Conservation (phyloP, 495 filamentous ascomycete species). For the Bacidia rubella region DNA sequence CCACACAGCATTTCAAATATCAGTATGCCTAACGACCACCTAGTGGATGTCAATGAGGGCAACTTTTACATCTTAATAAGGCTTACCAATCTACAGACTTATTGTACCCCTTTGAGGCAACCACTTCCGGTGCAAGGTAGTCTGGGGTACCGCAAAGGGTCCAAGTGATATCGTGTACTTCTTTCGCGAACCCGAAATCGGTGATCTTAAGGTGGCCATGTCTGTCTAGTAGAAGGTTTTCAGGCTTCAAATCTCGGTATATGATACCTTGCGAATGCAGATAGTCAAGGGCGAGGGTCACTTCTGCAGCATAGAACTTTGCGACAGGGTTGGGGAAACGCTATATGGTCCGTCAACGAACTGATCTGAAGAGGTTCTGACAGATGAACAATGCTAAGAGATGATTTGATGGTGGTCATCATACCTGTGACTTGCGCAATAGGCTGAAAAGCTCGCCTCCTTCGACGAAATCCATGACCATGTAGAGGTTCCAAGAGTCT, state of each 20-base stretch:
- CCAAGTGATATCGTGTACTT: conserved; percentile 98
- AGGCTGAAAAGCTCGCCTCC: conserved; percentile 94
- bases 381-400: too few species aligned
- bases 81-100: conserved; percentile 97
- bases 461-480: conserved; percentile 99
- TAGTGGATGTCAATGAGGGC: conserved; percentile 24
- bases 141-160: conserved; percentile 97
- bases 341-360: conserved; percentile 36
- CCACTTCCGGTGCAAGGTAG: conserved; percentile 93
- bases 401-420: conserved; percentile 19
- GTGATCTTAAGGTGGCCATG: conserved; percentile 98
- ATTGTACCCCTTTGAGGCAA: conserved; percentile 95
- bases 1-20: conserved; percentile 99
- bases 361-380: too few species aligned
- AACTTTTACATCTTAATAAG: background rate
- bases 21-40: conserved; percentile 96
- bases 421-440: conserved; percentile 88
- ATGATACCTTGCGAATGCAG: conserved; percentile 92
- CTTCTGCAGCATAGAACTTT: conserved; percentile 97
- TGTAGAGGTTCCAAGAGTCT: conserved; percentile 88
- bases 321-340: conserved; percentile 97
- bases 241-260: conserved; percentile 93
- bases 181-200: conserved; percentile 97
- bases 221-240: conserved; percentile 87
- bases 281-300: conserved; percentile 89